These are phyloP conservation scores for Lathyrus tuberosus DNA, from an alignment of 306 rosid species.

Conservation along the genomic window DNA sequence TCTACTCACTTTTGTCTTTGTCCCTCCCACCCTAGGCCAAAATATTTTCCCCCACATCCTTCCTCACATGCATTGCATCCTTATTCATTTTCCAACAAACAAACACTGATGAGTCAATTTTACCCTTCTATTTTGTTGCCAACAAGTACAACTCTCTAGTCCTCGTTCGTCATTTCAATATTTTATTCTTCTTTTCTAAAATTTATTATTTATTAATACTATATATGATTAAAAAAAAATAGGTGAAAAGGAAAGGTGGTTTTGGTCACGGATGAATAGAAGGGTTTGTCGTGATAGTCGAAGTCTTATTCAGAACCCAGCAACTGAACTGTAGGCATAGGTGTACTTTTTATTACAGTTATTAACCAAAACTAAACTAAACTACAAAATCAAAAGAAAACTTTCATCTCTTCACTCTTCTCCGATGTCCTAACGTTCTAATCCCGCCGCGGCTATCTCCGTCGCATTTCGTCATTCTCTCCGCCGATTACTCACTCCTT, in stretches of 20 bases:
- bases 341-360: too few relatives aligned
- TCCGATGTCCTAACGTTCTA: conserved; percentile 49
- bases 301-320: conserved; percentile 43
- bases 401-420: conserved; percentile 8
- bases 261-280: conserved; percentile 37
- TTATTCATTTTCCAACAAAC: background rate
- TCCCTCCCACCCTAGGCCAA: conserved; percentile 34
- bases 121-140: conserved; percentile 20
- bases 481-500: background rate
- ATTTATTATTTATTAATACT: background rate
- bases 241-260: conserved; percentile 38
- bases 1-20: conserved; percentile 43
- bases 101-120: conserved; percentile 13
- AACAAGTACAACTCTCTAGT: background rate
- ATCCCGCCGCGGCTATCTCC: conserved; percentile 25
- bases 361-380: background rate
- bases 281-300: conserved; percentile 47
- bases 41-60: conserved; percentile 6
- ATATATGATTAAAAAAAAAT: background rate
- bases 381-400: background rate
- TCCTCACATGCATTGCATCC: conserved; percentile 39
- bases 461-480: conserved; percentile 27
- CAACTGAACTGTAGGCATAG: background rate
- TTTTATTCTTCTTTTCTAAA: background rate
- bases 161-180: background rate